A percentile compares a stretch with the other conserved stretches of the same genome.
Evolutionary conservation across 768 basidiomycete genomes (phyloP).

Genomic region (Boletus speciosus): DNA sequence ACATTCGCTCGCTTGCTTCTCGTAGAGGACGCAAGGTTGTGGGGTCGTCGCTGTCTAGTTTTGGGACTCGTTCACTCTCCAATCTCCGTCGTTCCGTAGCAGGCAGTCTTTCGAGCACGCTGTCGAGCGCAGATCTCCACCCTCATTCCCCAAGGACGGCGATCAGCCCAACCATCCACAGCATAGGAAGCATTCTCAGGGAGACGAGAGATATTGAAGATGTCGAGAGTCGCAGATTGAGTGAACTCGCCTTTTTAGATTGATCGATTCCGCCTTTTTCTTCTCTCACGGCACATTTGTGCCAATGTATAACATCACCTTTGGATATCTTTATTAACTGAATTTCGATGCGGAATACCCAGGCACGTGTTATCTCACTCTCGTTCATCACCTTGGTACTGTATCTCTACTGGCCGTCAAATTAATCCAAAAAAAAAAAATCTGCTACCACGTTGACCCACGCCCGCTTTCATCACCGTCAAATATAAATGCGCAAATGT

Average conservation of each 20-base stretch:
- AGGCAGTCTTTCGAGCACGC: conserved; percentile 28
- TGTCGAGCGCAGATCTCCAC: conserved; percentile 31
- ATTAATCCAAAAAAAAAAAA: neutral
- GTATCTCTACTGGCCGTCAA: neutral
- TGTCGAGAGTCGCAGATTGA: conserved; percentile 64
- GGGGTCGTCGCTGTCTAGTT: conserved; percentile 18
- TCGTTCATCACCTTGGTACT: neutral
- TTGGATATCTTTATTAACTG: conserved; percentile 5
- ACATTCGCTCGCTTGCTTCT: neutral
- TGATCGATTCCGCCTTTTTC: conserved; percentile 5
- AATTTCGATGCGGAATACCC: conserved; percentile 1
- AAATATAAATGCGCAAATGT: neutral
- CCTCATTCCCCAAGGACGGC: conserved; percentile 34
- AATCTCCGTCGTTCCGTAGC: conserved; percentile 46
- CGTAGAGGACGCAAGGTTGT: conserved; percentile 9
- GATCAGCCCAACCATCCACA: conserved; percentile 59
- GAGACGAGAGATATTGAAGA: conserved; percentile 57
- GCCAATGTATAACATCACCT: conserved; percentile 1
- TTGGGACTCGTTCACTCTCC: conserved; percentile 38
- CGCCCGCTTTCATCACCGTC: neutral
- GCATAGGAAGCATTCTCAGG: conserved; percentile 50
- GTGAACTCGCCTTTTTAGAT: conserved; percentile 66
- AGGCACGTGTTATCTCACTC: conserved; percentile 6
- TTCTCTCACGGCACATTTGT: conserved; percentile 1
- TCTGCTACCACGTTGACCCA: neutral